Conservation (phyloP, 1,284 basidiomycete genomes). For the Ceratobasidium sp. region DNA sequence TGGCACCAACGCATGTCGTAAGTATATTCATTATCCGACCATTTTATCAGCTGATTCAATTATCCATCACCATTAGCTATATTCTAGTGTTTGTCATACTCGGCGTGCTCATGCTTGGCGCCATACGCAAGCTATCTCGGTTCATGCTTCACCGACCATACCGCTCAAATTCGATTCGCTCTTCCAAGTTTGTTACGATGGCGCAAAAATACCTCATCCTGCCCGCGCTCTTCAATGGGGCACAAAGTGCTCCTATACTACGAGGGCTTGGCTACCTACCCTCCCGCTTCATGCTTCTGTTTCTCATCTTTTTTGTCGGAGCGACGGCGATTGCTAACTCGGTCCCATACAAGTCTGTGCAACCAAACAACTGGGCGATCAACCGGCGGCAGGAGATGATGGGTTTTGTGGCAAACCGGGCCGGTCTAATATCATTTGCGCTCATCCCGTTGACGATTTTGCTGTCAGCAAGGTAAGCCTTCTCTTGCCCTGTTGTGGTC, state of each 20-base stretch:
- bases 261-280: conserved; percentile 30
- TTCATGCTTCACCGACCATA: conserved; percentile 7
- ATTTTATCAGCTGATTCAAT: neutral
- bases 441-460: conserved; percentile 34
- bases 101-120: conserved; percentile 10
- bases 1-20: conserved; percentile 38
- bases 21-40: neutral
- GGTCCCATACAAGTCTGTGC: conserved; percentile 29
- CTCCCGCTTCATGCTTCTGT: conserved; percentile 16
- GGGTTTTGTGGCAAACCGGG: conserved; percentile 32
- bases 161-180: conserved; percentile 3
- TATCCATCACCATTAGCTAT: conserved; percentile 7
- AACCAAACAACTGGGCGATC: conserved; percentile 38
- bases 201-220: conserved; percentile 27
- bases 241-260: conserved; percentile 25
- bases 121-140: neutral
- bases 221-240: conserved; percentile 28
- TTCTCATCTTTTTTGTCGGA: conserved; percentile 23
- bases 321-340: conserved; percentile 23
- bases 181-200: conserved; percentile 12
- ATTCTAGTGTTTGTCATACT: conserved; percentile 23
- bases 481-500: neutral
- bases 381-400: conserved; percentile 31
- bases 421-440: conserved; percentile 31
- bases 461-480: conserved; percentile 15